Evolutionary conservation across 116 monocot genomes (phyloP).

Genomic region (Trichopus zeylanicus): DNA sequence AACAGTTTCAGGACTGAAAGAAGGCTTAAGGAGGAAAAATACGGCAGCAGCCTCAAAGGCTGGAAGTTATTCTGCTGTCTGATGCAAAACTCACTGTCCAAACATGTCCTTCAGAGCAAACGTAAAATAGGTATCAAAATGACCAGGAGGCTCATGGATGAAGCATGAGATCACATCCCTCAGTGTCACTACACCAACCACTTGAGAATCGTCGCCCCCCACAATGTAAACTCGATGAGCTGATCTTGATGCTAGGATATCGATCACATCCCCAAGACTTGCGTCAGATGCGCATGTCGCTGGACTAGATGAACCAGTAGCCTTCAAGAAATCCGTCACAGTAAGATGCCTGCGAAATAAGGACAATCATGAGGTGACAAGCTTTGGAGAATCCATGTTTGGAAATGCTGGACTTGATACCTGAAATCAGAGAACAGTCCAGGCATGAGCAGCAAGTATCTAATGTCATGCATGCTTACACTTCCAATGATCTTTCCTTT

Average conservation of each 20-base stretch:
- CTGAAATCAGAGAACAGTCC: constrained; percentile 72
- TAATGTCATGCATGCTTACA: constrained; percentile 73
- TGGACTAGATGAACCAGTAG: no score
- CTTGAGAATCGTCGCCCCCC: constrained; percentile 33
- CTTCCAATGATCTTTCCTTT: constrained; percentile 54
- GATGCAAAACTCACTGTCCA: constrained; percentile 9
- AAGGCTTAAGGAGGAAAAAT: no score
- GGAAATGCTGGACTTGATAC: constrained; percentile 31
- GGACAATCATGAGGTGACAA: not conserved
- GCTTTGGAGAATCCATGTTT: no score
- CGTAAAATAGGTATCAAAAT: constrained; percentile 57
- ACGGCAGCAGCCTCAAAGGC: no score
- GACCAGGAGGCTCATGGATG: constrained; percentile 58
- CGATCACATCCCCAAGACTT: constrained; percentile 62
- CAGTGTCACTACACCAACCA: constrained; percentile 69
- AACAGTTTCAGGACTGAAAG: no score
- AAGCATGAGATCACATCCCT: constrained; percentile 96
- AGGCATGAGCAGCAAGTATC: constrained; percentile 66
- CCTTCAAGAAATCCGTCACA: constrained; percentile 68
- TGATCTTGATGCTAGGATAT: constrained; percentile 45
- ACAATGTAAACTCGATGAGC: constrained; percentile 76
- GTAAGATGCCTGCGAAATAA: constrained; percentile 49
- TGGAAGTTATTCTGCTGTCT: no score
- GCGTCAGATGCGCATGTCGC: constrained; percentile 41
- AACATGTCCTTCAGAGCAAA: constrained; percentile 39